Evolutionary conservation across 495 filamentous ascomycete species (phyloP).

Genomic region (Neurospora sp.): DNA sequence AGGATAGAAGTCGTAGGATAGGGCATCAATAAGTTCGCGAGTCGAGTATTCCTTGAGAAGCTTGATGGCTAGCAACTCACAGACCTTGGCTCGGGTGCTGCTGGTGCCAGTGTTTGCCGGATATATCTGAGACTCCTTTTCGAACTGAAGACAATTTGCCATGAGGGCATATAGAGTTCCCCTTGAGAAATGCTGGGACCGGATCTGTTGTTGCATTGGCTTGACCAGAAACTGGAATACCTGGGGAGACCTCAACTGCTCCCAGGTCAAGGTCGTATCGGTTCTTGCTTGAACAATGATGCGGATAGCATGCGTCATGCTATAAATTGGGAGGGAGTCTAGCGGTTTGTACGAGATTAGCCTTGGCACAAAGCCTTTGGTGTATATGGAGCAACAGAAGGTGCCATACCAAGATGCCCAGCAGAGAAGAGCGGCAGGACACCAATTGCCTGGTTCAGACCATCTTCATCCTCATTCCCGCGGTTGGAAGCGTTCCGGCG

Average conservation of each 20-base stretch:
- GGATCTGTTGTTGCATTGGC: slow-evolving; percentile 76
- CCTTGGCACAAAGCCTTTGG: background rate
- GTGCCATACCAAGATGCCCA: slow-evolving; percentile 57
- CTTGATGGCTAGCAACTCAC: slow-evolving; percentile 86
- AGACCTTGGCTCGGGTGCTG: slow-evolving; percentile 72
- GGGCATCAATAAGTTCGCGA: slow-evolving; percentile 77
- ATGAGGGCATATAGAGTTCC: slow-evolving; percentile 82
- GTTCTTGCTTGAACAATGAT: slow-evolving; percentile 68
- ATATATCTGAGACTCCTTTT: slow-evolving; percentile 70
- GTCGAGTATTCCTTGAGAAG: slow-evolving; percentile 80
- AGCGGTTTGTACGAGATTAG: background rate
- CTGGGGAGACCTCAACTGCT: slow-evolving; percentile 87
- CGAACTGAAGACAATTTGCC: slow-evolving; percentile 88
- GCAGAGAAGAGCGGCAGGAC: slow-evolving; percentile 78
- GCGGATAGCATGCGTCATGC: slow-evolving; percentile 78
- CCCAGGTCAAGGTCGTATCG: slow-evolving; percentile 91
- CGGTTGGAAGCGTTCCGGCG: slow-evolving; percentile 2
- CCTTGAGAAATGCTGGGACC: slow-evolving; percentile 66
- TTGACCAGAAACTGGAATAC: slow-evolving; percentile 92
- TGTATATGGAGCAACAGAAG: background rate
- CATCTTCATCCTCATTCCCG: slow-evolving; percentile 42
- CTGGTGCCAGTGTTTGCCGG: slow-evolving; percentile 74
- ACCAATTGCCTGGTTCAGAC: slow-evolving; percentile 41
- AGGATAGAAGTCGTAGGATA: slow-evolving; percentile 90
- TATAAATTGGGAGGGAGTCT: slow-evolving; percentile 69